Evolutionary conservation across 1,284 basidiomycete genomes (phyloP), one percentile per base, ranked within the genome.

Genomic region (Afroboletus lepidellus): DNA sequence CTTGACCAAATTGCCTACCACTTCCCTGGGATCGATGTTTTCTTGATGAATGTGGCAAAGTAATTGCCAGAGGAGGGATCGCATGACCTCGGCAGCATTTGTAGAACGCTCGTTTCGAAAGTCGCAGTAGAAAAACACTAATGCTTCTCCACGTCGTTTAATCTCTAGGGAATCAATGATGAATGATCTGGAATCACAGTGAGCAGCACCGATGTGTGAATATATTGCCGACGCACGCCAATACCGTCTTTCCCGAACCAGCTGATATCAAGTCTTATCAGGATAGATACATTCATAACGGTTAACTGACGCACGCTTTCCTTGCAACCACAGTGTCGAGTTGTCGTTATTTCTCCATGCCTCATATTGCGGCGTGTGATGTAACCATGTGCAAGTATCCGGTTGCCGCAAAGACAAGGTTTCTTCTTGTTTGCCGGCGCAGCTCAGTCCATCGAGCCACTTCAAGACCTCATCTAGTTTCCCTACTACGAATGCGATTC

Each of bases 111-210:
- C 36, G 18, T 37, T 37, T 20, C 36, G 36, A 21, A 37, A 56
- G 29, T 56, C 50, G 9, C 55, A 58, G 37, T 55, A 58, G 24
- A 58, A 56, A 16, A 45, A 56, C 13, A 29, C 36, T 8, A 58
- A 1, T 0, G n/a, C 25, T 44, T 44, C 41, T 24, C 36, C 21
- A 8, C 12, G 20, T 18, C 15, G 32, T 8, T 30, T 20, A n/a
- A 33, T 36, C 21, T 24, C 49, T 15, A 59, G 18, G 1, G 39
- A 34, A 21, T 50, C 23, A 1, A 58, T 27, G 1, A 46, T 39
- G 6, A 55, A 59, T 2, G 57, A 55, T 16, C 57, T 57, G 20
- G 2, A 11, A 3, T 15, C 18, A 6, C 11, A 29, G 18, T 58
- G 23, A 58, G 33, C n/a, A n/a, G n/a, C 8, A 33, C 20, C 9